A percentile compares a stretch with the other conserved stretches of the same genome.
These are phyloP conservation scores for Russula foetens DNA, from an alignment of 768 basidiomycete genomes.

Conservation along the genomic window DNA sequence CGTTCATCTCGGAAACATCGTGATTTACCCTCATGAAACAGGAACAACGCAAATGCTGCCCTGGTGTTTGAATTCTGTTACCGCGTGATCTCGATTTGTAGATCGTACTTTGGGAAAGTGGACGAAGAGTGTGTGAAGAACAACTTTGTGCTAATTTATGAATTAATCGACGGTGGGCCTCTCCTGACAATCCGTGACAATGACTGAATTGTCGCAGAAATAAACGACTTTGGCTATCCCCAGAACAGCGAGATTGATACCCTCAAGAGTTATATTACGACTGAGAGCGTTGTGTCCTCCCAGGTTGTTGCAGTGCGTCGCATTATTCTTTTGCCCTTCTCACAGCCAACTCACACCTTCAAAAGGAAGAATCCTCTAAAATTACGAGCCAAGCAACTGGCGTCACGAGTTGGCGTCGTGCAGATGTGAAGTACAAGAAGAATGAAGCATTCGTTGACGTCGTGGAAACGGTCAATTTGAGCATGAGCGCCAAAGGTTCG, in stretches of 20 bases:
- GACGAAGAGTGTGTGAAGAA: constrained; percentile 99
- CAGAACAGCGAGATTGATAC: constrained; percentile 99
- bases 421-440: constrained; percentile 98
- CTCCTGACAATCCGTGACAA: not conserved
- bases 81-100: constrained; percentile 89
- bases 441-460: constrained; percentile 99
- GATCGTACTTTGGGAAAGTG: constrained; percentile 96
- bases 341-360: not conserved
- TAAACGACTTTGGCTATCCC: constrained; percentile 97
- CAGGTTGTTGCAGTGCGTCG: constrained; percentile 69
- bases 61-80: constrained; percentile 98
- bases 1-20: not conserved
- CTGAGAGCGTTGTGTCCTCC: constrained; percentile 86
- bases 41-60: constrained; percentile 95
- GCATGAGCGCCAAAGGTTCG: constrained; percentile 94
- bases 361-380: constrained; percentile 91
- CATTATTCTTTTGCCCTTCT: not conserved
- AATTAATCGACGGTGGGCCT: constrained; percentile 85
- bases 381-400: constrained; percentile 98
- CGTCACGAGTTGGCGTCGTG: constrained; percentile 89
- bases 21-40: constrained; percentile 25
- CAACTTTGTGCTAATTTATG: constrained; percentile 97
- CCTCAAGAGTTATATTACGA: constrained; percentile 95
- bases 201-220: constrained; percentile 46
- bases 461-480: constrained; percentile 90